Conservation (phyloP, 805 yeast species). For the Huiozyma sinensis region DNA sequence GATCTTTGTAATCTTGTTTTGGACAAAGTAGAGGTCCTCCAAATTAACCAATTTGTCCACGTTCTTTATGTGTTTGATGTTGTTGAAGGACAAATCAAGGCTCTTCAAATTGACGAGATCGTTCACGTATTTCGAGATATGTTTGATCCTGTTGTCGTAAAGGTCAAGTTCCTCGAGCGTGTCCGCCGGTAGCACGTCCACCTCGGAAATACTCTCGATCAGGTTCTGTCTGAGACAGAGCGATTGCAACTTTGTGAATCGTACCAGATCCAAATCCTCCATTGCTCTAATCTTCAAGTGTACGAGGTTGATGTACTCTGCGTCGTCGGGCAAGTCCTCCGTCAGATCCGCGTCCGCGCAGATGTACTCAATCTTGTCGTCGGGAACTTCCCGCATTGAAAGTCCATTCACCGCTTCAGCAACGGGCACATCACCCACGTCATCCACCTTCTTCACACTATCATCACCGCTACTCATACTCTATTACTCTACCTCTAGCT, state of each 20-base stretch:
- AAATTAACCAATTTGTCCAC: constrained; percentile 51
- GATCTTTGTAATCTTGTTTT: constrained; percentile 70
- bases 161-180: constrained; percentile 70
- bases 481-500: too few species aligned
- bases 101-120: constrained; percentile 44
- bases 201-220: constrained; percentile 58
- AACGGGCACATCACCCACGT: too few species aligned
- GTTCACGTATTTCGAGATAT: constrained; percentile 62
- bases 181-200: constrained; percentile 48
- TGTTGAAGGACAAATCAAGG: constrained; percentile 83
- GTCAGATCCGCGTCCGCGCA: constrained; percentile 62
- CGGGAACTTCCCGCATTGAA: constrained; percentile 21
- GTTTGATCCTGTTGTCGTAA: constrained; percentile 85
- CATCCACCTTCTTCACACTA: too few species aligned
- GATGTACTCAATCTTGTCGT: constrained; percentile 37
- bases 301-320: constrained; percentile 50
- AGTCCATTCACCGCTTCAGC: not conserved
- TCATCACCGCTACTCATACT: too few species aligned
- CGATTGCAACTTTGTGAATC: constrained; percentile 47
- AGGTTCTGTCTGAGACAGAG: constrained; percentile 78
- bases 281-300: constrained; percentile 60
- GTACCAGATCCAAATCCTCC: constrained; percentile 45
- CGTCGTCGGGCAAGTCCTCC: constrained; percentile 43
- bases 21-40: constrained; percentile 72
- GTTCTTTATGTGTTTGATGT: constrained; percentile 76